These are phyloP conservation scores for Paxillus rubicundulus DNA, from an alignment of 768 basidiomycete species.

Conservation along the genomic window DNA sequence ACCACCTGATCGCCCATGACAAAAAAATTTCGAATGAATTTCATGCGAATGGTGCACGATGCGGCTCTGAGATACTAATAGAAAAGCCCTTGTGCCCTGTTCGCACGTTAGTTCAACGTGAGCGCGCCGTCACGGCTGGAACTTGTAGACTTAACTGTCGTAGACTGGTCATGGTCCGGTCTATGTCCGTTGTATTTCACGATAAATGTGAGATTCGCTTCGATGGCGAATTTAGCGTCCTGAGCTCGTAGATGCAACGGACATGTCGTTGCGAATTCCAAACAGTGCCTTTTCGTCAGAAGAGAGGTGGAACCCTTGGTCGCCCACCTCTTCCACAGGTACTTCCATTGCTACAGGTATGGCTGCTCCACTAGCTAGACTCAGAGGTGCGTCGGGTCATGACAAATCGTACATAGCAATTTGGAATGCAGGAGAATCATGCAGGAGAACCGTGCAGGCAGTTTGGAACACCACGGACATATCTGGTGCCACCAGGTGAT, in stretches of 20 bases:
- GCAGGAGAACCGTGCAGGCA: slow-evolving; percentile 18
- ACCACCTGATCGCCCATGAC: neutral
- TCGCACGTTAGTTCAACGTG: neutral
- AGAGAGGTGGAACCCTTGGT: neutral
- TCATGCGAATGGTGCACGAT: neutral
- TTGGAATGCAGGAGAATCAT: slow-evolving; percentile 20
- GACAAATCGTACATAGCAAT: slow-evolving; percentile 17
- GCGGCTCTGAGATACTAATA: neutral
- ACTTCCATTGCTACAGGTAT: neutral
- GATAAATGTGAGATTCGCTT: neutral
- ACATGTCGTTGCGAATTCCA: neutral
- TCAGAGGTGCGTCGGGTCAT: slow-evolving; percentile 19
- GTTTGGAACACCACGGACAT: slow-evolving; percentile 20
- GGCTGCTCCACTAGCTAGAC: neutral
- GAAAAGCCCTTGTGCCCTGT: neutral
- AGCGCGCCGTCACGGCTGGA: neutral
- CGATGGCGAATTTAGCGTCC: neutral
- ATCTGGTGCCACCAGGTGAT: slow-evolving; percentile 22
- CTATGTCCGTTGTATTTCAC: neutral
- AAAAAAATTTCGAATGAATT: neutral
- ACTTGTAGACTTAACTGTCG: neutral
- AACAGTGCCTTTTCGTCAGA: neutral
- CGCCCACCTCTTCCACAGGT: neutral
- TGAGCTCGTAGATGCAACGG: neutral
- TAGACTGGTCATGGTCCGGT: too few species aligned